Evolutionary conservation across 495 filamentous ascomycete genomes (phyloP).

Genomic region (Podospora anserina): DNA sequence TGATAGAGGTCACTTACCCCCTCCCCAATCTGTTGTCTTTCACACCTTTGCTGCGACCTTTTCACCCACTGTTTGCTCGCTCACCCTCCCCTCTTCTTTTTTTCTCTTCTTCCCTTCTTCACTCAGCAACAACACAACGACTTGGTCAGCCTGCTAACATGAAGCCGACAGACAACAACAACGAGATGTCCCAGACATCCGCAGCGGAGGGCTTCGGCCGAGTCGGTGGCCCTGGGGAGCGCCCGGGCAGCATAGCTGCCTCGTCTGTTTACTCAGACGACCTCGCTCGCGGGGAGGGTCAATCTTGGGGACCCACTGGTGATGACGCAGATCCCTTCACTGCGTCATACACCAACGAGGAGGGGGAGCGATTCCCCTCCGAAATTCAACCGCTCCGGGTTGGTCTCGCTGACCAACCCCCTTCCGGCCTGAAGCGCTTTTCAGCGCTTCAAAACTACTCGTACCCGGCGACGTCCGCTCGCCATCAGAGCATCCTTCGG

Average conservation of each 20-base stretch:
- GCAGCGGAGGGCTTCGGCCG: background rate
- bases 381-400: background rate
- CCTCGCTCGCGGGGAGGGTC: background rate
- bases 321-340: background rate
- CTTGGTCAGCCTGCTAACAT: background rate
- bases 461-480: background rate
- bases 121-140: no score
- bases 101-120: background rate
- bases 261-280: background rate
- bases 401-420: background rate
- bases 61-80: background rate
- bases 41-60: background rate
- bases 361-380: background rate
- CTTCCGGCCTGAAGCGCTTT: background rate
- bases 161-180: background rate
- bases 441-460: background rate
- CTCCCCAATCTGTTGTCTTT: background rate
- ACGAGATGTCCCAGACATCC: background rate
- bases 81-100: background rate
- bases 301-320: background rate
- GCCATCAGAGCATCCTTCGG: background rate
- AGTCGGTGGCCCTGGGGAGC: background rate
- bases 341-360: background rate
- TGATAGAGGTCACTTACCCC: background rate
- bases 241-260: background rate